phyloP scores from a whole-genome alignment of 177 flowering plant species.

The Vitis hybrid region DNA sequence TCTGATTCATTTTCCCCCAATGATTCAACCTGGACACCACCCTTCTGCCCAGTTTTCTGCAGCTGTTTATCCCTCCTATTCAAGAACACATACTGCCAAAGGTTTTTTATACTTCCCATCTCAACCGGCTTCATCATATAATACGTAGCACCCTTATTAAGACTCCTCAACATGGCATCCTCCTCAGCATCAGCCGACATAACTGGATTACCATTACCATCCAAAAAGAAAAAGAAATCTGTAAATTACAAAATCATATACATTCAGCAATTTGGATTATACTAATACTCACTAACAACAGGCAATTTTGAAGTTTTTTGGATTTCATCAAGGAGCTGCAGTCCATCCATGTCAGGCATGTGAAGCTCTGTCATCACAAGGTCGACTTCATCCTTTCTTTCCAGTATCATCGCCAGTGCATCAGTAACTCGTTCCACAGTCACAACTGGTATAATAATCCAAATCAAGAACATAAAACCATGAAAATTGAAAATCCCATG shows the following conservation, averaged over 20 bases:
- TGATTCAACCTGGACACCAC: background rate
- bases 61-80: background rate
- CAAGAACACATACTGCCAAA: constrained; percentile 4
- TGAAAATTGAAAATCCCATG: background rate
- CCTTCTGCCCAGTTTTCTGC: background rate
- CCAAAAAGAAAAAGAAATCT: background rate
- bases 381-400: background rate
- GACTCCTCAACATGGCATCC: background rate
- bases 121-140: constrained; percentile 5
- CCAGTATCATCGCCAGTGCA: constrained; percentile 2
- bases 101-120: background rate
- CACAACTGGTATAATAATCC: background rate
- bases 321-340: background rate
- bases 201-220: background rate
- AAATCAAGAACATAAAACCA: background rate
- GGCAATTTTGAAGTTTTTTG: constrained; percentile 1
- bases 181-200: constrained; percentile 2
- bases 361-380: constrained; percentile 1
- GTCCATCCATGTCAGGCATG: background rate
- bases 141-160: background rate
- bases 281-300: constrained; percentile 3
- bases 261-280: background rate
- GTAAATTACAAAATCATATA: background rate
- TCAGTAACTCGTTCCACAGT: background rate
- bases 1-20: background rate